phyloP scores from a whole-genome alignment of 768 basidiomycete species.

The Jaapia argillacea region DNA sequence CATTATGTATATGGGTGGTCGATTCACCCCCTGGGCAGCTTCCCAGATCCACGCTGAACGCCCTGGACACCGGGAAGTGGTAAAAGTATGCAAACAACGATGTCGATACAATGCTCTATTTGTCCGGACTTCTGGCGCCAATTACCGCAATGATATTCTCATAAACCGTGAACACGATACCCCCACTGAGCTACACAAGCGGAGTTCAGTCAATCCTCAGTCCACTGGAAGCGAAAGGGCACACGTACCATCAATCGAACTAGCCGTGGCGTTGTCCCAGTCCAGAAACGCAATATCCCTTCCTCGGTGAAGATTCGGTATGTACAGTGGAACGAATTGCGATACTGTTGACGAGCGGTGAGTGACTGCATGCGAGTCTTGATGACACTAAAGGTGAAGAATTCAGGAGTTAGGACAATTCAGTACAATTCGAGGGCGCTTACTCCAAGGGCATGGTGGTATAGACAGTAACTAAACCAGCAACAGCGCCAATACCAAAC shows the following conservation, averaged over 20 bases:
- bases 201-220: background rate
- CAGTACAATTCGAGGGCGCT: constrained; percentile 13
- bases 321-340: constrained; percentile 92
- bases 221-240: too few species aligned
- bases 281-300: constrained; percentile 90
- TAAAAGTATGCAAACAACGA: background rate
- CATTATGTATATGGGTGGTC: background rate
- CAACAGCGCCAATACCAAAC: constrained; percentile 89
- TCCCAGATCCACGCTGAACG: background rate
- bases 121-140: constrained; percentile 16
- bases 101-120: background rate
- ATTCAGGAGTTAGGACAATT: background rate
- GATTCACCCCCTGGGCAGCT: background rate
- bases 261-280: constrained; percentile 87
- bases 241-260: constrained; percentile 69
- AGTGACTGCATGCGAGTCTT: constrained; percentile 98
- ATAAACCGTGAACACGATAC: constrained; percentile 88
- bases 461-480: constrained; percentile 93
- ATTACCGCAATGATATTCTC: constrained; percentile 65
- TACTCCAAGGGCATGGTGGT: constrained; percentile 81
- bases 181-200: constrained; percentile 68
- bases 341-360: constrained; percentile 71
- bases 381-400: constrained; percentile 89
- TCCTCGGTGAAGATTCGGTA: constrained; percentile 94
- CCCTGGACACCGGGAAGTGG: background rate